Base-by-base conservation (phyloP, 441 rosid species). In the Hura crepitans region DNA sequence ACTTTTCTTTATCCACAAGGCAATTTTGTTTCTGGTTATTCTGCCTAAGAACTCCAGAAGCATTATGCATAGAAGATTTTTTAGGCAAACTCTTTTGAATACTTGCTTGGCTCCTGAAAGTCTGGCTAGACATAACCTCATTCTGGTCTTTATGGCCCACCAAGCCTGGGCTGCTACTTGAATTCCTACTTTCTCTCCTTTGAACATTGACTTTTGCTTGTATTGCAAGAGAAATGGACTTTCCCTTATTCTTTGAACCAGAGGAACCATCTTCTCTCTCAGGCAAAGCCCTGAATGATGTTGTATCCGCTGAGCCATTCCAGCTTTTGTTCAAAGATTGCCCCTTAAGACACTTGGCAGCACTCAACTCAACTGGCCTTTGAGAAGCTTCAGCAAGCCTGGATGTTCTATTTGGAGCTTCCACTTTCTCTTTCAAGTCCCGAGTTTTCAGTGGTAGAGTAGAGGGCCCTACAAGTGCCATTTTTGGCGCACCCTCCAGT, bases 21-120 rank as follows among this genome's bases (percentile, higher is more conserved):
- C 87, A 78, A 76, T 95, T 95, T 70, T 95, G 99, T 71, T 92
- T 95, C 85, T 89, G 96, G 67, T 88, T 77, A 74, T 96, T 96
- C 84, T 85, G 98, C 84, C 87, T 86, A 58, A 95, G 90, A 65
- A 77, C 95, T 70, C 84, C 86, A 77, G 90, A 71, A 74, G 77
- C 2, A 78, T 64, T 85, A 27, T 75, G 71, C 23, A 72, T 25
- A 30, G 82, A 79, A n/a, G 83, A 57, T 78, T 79, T 83, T 83
- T 86, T 85, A 60, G 66, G 77, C 82, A 81, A 73, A 75, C 65
- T 84, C 81, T 85, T 89, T 73, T 83, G 86, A 53, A 37, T 14
- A 63, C 79, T 79, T 28, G 81, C 83, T 66, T 88, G 91, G 85
- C 85, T 78, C 77, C 79, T 86, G 79, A 83, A 85, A 17, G 78